phyloP scores from a whole-genome alignment of 352 stramenopile genomes.

The Plasmopara muralis region DNA sequence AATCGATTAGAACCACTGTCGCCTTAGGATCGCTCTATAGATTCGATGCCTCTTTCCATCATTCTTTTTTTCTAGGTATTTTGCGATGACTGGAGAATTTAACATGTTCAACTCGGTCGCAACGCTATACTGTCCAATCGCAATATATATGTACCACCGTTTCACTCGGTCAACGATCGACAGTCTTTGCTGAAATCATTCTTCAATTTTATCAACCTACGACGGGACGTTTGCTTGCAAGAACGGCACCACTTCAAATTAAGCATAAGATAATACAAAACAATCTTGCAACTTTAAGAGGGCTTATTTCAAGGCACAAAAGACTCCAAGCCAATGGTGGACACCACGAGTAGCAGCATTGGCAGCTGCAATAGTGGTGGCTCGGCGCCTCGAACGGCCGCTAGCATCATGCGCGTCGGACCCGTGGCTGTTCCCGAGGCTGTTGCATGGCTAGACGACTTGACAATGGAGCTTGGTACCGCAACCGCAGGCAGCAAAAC shows the following conservation, averaged over 20 bases:
- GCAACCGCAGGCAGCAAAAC: conserved; percentile 15
- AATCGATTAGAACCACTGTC: not conserved
- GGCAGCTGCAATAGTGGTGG: conserved; percentile 3
- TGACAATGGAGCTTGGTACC: conserved; percentile 23
- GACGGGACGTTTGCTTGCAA: conserved; percentile 1
- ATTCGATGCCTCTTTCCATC: not conserved
- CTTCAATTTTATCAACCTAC: conserved; percentile 4
- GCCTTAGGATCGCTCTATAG: not conserved
- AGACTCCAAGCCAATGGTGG: conserved; percentile 13
- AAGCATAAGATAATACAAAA: conserved; percentile 5
- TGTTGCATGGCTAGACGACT: conserved; percentile 31
- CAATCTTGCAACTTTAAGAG: conserved; percentile 8
- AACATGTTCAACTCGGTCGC: not conserved
- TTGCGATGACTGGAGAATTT: not conserved
- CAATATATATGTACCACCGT: not conserved
- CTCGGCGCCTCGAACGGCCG: conserved; percentile 19
- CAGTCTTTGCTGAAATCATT: conserved; percentile 6
- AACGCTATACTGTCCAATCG: conserved; percentile 9
- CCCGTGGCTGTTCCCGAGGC: conserved; percentile 20
- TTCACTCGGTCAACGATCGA: not conserved
- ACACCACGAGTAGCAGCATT: conserved; percentile 7
- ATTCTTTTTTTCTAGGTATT: not conserved
- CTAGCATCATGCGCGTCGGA: conserved; percentile 22
- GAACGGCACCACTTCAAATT: not conserved
- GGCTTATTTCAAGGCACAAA: not conserved